These are phyloP conservation scores for Candida xiaguanensis DNA, from an alignment of 805 yeast genomes.

Conservation along the genomic window DNA sequence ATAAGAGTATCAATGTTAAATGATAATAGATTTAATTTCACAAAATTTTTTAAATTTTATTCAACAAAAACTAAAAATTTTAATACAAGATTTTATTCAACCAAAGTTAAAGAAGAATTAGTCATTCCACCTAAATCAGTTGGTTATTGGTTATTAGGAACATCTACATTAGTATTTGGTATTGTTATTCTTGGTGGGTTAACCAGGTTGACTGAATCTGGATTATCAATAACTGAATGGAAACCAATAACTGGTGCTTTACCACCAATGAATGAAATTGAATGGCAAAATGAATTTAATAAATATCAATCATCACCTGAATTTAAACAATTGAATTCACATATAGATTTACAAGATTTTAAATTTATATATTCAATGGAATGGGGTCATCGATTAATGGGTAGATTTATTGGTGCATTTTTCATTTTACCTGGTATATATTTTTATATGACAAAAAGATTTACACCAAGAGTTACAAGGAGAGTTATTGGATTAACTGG, in stretches of 20 bases:
- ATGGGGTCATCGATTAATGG: slow-evolving; percentile 94
- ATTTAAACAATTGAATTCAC: slow-evolving; percentile 82
- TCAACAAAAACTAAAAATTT: neutral
- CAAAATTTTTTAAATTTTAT: neutral
- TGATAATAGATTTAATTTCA: no score
- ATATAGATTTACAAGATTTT: slow-evolving; percentile 86
- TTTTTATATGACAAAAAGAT: slow-evolving; percentile 62
- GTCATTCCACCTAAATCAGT: slow-evolving; percentile 38
- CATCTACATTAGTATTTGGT: slow-evolving; percentile 87
- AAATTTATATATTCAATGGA: slow-evolving; percentile 95
- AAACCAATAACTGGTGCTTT: slow-evolving; percentile 93
- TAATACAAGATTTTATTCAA: neutral
- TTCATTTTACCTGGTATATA: slow-evolving; percentile 83
- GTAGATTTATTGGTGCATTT: slow-evolving; percentile 82
- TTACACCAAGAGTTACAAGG: slow-evolving; percentile 63
- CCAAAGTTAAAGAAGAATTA: slow-evolving; percentile 1
- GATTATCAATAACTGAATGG: slow-evolving; percentile 97
- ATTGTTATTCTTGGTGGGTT: slow-evolving; percentile 96
- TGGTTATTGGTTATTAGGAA: slow-evolving; percentile 85
- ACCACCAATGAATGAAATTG: slow-evolving; percentile 77
- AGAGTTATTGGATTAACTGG: slow-evolving; percentile 70
- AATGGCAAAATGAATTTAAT: slow-evolving; percentile 83
- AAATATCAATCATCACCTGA: slow-evolving; percentile 88
- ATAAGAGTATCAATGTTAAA: neutral
- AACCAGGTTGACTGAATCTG: slow-evolving; percentile 93